Conservation (phyloP, 441 rosid genomes). For the Sinapis alba region DNA sequence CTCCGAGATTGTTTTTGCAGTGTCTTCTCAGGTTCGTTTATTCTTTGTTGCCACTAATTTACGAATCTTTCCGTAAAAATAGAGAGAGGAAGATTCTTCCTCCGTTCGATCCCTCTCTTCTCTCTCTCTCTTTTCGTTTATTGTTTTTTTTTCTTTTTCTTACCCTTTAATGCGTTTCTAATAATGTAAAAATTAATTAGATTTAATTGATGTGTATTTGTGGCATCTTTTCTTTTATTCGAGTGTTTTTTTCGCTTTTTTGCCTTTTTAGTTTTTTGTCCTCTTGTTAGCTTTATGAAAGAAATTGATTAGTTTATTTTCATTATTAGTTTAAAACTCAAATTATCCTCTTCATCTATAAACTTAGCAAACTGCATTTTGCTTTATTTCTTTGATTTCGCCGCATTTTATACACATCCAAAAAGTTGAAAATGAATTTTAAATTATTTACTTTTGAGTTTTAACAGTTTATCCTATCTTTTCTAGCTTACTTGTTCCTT, state of each 20-base stretch:
- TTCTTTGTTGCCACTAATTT: slow-evolving; percentile 17
- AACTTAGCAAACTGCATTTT: background rate
- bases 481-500: background rate
- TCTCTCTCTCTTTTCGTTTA: slow-evolving; percentile 12
- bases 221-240: background rate
- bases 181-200: background rate
- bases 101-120: slow-evolving; percentile 10
- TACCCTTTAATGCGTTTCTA: slow-evolving; percentile 8
- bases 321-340: background rate
- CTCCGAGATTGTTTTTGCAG: slow-evolving; percentile 30
- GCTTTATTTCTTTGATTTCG: background rate
- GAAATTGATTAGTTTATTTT: background rate
- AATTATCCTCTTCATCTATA: background rate
- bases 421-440: background rate
- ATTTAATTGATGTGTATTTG: background rate
- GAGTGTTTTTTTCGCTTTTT: background rate
- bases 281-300: slow-evolving; percentile 16
- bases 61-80: slow-evolving; percentile 31
- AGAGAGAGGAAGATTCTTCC: slow-evolving; percentile 42
- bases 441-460: background rate
- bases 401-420: background rate
- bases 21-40: slow-evolving; percentile 32
- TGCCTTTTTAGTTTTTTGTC: slow-evolving; percentile 14
- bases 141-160: slow-evolving; percentile 18
- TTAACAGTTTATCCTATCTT: background rate